A percentile compares a stretch with the other conserved stretches of the same genome.
These are phyloP conservation scores for Silene coronaria DNA, from an alignment of 179 eudicot species.

Conservation along the genomic window DNA sequence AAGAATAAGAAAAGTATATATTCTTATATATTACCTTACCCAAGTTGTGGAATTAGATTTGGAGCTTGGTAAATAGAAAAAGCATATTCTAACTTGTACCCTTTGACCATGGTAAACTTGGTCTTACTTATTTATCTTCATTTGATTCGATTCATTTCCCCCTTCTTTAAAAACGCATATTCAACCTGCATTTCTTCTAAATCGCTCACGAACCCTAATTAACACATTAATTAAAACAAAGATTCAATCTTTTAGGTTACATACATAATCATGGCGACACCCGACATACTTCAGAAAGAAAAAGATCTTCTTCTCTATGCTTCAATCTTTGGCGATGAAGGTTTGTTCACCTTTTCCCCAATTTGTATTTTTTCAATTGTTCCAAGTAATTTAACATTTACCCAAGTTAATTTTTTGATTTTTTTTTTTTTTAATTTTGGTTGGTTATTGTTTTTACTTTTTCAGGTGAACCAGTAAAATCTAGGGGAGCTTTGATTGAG, in stretches of 20 bases:
- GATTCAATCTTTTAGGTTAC: neutral
- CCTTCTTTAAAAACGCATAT: neutral
- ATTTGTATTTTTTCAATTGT: neutral
- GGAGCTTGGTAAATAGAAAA: neutral
- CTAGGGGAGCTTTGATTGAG: constrained; percentile 60
- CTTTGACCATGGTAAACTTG: neutral
- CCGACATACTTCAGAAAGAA: constrained; percentile 29
- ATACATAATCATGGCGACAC: constrained; percentile 28
- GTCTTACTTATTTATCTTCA: neutral
- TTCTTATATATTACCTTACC: neutral
- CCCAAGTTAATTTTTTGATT: too few species aligned
- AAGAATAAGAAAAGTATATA: neutral
- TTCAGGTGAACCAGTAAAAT: constrained; percentile 54
- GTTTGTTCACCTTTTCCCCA: constrained; percentile 4
- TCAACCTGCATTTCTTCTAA: neutral
- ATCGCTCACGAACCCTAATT: neutral
- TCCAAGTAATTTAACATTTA: neutral
- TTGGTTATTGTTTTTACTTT: constrained; percentile 22
- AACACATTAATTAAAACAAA: neutral
- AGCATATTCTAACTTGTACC: neutral
- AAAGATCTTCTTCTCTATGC: constrained; percentile 35
- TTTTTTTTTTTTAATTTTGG: neutral
- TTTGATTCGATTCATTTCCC: neutral
- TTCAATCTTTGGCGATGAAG: constrained; percentile 38
- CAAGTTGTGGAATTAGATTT: neutral